These are phyloP conservation scores for Tagetes erecta DNA, from an alignment of 129 eudicot genomes.

Conservation along the genomic window DNA sequence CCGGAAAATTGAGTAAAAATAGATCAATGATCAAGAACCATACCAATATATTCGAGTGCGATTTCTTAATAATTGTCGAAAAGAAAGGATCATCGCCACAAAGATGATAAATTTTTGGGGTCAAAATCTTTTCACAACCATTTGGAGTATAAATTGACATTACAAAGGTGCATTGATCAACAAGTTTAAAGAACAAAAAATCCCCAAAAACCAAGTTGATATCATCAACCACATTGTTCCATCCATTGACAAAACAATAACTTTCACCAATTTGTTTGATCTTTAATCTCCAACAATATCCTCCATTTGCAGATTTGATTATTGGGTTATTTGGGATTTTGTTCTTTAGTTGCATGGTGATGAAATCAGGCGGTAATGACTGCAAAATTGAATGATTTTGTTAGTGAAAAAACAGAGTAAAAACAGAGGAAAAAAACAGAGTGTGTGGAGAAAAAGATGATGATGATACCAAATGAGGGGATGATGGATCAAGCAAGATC, in stretches of 20 bases:
- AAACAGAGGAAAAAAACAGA: not conserved
- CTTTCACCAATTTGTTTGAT: not conserved
- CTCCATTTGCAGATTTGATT: slow-evolving; percentile 17
- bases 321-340: slow-evolving; percentile 15
- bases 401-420: not conserved
- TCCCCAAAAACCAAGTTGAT: slow-evolving; percentile 23
- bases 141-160: slow-evolving; percentile 8
- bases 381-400: slow-evolving; percentile 14
- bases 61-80: not conserved
- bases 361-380: slow-evolving; percentile 28
- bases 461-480: slow-evolving; percentile 6
- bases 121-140: slow-evolving; percentile 23
- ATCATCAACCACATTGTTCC: slow-evolving; percentile 28
- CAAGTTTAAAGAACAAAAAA: slow-evolving; percentile 19
- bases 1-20: too few species aligned
- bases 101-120: not conserved
- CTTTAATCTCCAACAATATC: slow-evolving; percentile 21
- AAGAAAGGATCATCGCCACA: not conserved
- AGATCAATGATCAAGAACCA: not conserved
- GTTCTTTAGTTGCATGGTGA: slow-evolving; percentile 13
- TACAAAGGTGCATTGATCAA: slow-evolving; percentile 20
- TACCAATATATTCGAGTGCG: not conserved
- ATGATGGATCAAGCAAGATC: slow-evolving; percentile 16
- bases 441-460: not conserved
- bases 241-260: slow-evolving; percentile 19